These are phyloP conservation scores for Geotrichum australiense DNA, from an alignment of 1,139 yeast species.

Conservation along the genomic window DNA sequence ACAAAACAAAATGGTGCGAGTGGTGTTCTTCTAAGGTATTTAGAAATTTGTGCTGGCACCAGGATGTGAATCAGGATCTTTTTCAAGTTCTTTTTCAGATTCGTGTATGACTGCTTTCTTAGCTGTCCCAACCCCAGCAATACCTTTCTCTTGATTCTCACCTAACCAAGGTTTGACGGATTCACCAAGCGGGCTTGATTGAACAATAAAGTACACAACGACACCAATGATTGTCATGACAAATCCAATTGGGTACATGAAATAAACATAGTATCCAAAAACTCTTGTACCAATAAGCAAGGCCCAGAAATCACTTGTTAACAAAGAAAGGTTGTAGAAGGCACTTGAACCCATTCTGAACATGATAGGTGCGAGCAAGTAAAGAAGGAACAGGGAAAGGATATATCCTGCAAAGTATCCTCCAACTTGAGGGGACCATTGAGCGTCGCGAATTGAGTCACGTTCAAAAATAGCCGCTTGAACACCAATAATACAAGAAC, in stretches of 20 bases:
- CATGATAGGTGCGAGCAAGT: constrained; percentile 38
- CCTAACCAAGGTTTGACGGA: constrained; percentile 42
- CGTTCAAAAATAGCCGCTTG: constrained; percentile 41
- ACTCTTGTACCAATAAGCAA: constrained; percentile 38
- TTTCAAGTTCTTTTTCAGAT: too few relatives aligned
- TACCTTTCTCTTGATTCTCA: constrained; percentile 35
- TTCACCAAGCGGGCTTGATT: constrained; percentile 35
- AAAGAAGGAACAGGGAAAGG: constrained; percentile 35
- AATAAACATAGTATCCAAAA: constrained; percentile 39
- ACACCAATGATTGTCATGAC: constrained; percentile 40
- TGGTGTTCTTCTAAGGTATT: too few relatives aligned
- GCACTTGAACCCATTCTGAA: constrained; percentile 44
- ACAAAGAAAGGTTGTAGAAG: constrained; percentile 39
- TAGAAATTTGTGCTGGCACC: too few relatives aligned
- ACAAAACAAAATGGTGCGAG: too few relatives aligned
- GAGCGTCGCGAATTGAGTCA: constrained; percentile 32
- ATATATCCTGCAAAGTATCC: constrained; percentile 41
- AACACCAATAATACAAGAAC: constrained; percentile 38
- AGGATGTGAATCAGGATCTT: too few relatives aligned
- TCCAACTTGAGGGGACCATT: constrained; percentile 37
- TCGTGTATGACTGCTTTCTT: too few relatives aligned
- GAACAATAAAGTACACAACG: constrained; percentile 36
- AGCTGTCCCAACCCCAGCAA: constrained; percentile 40
- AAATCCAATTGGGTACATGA: constrained; percentile 43
- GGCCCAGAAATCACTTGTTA: constrained; percentile 44